Evolutionary conservation across 345 rosid genomes (phyloP).

Genomic region (Euphorbia pulcherrima): DNA sequence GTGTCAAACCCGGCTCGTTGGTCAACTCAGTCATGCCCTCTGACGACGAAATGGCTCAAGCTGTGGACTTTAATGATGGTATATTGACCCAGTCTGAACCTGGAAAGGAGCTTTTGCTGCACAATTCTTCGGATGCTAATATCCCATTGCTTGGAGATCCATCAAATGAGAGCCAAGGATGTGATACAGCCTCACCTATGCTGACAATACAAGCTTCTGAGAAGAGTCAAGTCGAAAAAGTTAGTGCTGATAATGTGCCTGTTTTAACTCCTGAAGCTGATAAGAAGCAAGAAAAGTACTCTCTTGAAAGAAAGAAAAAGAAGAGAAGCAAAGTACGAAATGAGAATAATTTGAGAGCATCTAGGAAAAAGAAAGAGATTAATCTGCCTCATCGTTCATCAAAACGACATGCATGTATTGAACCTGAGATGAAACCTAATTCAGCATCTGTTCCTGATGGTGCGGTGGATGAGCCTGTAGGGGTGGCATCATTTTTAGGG

Average conservation of each 20-base stretch:
- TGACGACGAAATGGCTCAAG: neutral
- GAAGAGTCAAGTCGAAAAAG: slow-evolving; percentile 16
- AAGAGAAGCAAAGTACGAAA: neutral
- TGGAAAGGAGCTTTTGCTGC: neutral
- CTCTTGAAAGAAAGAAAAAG: neutral
- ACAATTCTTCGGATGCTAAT: neutral
- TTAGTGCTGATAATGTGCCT: slow-evolving; percentile 12
- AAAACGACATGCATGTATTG: slow-evolving; percentile 23
- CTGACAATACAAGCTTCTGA: slow-evolving; percentile 19
- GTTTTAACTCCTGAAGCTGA: slow-evolving; percentile 3
- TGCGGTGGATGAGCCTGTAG: slow-evolving; percentile 34
- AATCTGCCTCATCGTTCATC: slow-evolving; percentile 23
- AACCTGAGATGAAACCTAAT: slow-evolving; percentile 12
- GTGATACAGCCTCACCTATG: neutral
- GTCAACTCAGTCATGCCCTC: slow-evolving; percentile 4
- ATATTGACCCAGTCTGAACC: neutral
- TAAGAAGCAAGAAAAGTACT: neutral
- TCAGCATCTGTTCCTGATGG: neutral
- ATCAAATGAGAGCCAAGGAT: slow-evolving; percentile 1
- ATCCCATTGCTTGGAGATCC: slow-evolving; percentile 1
- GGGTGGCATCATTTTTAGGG: slow-evolving; percentile 75
- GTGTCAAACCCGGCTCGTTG: slow-evolving; percentile 7
- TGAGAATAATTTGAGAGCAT: slow-evolving; percentile 3
- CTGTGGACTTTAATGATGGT: neutral
- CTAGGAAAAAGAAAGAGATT: slow-evolving; percentile 16